phyloP scores from a whole-genome alignment of 164 flowering plant species.

The Piper longum region DNA sequence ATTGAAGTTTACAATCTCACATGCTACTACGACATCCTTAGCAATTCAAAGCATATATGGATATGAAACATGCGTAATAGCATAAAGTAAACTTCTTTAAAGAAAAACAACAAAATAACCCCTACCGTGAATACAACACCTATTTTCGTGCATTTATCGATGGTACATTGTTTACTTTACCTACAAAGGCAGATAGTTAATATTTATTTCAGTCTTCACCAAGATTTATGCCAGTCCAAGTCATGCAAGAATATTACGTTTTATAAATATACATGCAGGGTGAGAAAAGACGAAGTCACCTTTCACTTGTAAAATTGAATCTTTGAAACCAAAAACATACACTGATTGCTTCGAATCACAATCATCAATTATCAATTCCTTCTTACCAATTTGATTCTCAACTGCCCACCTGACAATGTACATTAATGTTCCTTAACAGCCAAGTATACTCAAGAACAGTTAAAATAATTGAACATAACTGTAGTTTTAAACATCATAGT shows the following conservation, averaged over 20 bases:
- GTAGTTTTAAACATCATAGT: background rate
- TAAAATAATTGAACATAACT: background rate
- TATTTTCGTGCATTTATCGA: conserved; percentile 92
- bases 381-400: conserved; percentile 90
- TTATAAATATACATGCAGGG: background rate
- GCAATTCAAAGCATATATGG: conserved; percentile 5
- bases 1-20: conserved; percentile 93
- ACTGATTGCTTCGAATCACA: conserved; percentile 94
- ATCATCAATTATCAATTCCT: conserved; percentile 76
- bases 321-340: conserved; percentile 88
- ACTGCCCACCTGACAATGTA: conserved; percentile 74
- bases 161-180: conserved; percentile 93
- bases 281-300: conserved; percentile 25
- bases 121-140: conserved; percentile 81
- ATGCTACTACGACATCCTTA: conserved; percentile 98
- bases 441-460: background rate
- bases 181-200: conserved; percentile 25
- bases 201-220: background rate
- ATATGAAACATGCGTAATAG: background rate
- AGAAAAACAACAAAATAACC: conserved; percentile 3
- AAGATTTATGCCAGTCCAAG: background rate
- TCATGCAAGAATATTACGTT: background rate
- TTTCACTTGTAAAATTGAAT: conserved; percentile 82
- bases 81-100: background rate
- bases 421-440: conserved; percentile 1